Evolutionary conservation across 192 early-diverging fungal species (phyloP).

Genomic region (Coemansia sp.): DNA sequence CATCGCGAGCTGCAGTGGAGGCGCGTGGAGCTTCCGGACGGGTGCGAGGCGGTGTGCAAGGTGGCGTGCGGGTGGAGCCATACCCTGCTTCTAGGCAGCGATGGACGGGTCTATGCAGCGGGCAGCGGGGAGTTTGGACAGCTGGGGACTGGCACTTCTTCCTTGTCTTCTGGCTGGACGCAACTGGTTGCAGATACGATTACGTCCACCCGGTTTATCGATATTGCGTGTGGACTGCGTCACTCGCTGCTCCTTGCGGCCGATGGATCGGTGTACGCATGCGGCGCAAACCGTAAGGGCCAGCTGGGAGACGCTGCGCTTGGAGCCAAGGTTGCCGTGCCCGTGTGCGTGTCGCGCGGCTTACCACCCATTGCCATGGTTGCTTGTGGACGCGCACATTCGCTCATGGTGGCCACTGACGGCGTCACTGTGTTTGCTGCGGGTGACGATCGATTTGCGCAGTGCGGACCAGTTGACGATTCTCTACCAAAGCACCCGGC

Average conservation of each 20-base stretch:
- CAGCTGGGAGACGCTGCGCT: slow-evolving; percentile 53
- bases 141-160: slow-evolving; percentile 12
- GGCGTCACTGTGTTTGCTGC: slow-evolving; percentile 53
- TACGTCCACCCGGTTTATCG: slow-evolving; percentile 25
- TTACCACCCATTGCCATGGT: slow-evolving; percentile 55
- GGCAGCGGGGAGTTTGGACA: slow-evolving; percentile 41
- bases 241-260: slow-evolving; percentile 60
- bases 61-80: slow-evolving; percentile 54
- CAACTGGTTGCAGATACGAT: background rate
- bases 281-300: slow-evolving; percentile 68
- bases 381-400: slow-evolving; percentile 68
- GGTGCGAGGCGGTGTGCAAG: background rate
- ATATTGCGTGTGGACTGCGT: slow-evolving; percentile 65
- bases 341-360: slow-evolving; percentile 8
- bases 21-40: slow-evolving; percentile 8
- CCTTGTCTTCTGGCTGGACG: slow-evolving; percentile 3
- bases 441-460: slow-evolving; percentile 67
- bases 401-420: slow-evolving; percentile 53
- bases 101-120: slow-evolving; percentile 21
- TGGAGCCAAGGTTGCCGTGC: background rate
- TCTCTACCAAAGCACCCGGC: background rate
- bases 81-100: slow-evolving; percentile 28
- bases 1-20: slow-evolving; percentile 16
- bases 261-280: slow-evolving; percentile 54
- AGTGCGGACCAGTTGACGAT: slow-evolving; percentile 52